A percentile compares a stretch with the other conserved stretches of the same genome.
Evolutionary conservation across 495 filamentous ascomycete species (phyloP).

Genomic region (Xylaria flabelliformis): DNA sequence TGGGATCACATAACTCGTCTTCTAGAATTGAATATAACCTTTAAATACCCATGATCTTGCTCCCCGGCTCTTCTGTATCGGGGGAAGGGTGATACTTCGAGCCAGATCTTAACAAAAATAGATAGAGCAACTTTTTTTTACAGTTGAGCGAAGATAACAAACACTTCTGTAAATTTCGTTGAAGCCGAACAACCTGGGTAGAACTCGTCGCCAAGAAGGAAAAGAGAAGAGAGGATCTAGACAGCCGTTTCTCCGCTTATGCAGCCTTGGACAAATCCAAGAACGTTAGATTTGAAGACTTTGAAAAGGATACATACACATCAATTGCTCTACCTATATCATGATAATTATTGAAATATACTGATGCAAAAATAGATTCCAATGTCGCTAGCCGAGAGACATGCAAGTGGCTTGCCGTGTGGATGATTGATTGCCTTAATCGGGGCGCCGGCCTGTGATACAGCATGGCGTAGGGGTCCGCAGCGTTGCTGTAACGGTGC

Average conservation of each 20-base stretch:
- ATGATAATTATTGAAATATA: neutral
- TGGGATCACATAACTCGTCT: neutral
- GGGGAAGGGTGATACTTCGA: neutral
- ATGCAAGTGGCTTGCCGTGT: neutral
- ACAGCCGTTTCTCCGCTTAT: neutral
- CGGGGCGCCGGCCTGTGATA: neutral
- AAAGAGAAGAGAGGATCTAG: neutral
- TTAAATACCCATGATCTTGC: neutral
- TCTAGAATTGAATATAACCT: neutral
- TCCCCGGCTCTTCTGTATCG: neutral
- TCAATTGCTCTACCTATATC: neutral
- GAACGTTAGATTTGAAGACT: neutral
- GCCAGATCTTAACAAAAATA: neutral
- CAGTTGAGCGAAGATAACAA: neutral
- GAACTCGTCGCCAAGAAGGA: neutral
- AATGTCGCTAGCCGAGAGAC: conserved; percentile 16
- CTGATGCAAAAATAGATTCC: neutral
- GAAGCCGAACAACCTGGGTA: neutral
- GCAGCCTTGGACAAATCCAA: neutral
- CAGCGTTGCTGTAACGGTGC: neutral
- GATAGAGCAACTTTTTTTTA: neutral
- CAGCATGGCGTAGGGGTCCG: conserved; percentile 3
- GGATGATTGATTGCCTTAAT: conserved; percentile 9
- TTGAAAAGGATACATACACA: neutral
- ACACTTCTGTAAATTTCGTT: neutral